Percentiles rank a stretch among this genome's conserved stretches.
Evolutionary conservation across 139 green algal genomes (phyloP).

Genomic region (Chlorella sp.): DNA sequence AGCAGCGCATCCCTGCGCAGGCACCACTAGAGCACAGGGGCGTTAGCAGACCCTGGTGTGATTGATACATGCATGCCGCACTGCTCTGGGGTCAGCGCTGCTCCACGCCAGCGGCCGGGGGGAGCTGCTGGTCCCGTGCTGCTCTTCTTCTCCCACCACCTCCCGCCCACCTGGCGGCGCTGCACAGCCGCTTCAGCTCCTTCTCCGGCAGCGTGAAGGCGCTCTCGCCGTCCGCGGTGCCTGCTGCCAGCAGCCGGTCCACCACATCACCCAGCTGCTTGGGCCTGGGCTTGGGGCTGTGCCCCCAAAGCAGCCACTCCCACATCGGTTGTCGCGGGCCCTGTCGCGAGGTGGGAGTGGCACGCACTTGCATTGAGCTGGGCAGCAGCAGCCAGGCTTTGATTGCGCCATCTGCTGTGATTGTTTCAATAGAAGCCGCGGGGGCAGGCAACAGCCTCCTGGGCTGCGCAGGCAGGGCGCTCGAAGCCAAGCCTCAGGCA

Average conservation of each 20-base stretch:
- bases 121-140: no score
- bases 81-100: neutral
- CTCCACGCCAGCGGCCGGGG: no score
- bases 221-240: neutral
- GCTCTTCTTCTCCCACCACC: neutral
- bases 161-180: neutral
- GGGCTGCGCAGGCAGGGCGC: no score
- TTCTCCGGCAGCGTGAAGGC: neutral
- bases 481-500: no score
- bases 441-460: no score
- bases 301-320: neutral
- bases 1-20: conserved; percentile 14
- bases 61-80: neutral
- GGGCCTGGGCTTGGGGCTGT: neutral
- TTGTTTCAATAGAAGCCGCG: no score
- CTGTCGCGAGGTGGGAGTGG: no score
- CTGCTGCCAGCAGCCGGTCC: neutral
- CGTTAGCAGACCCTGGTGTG: neutral
- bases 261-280: neutral
- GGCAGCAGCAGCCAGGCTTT: neutral
- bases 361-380: no score
- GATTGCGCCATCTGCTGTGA: no score
- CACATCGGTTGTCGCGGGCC: neutral
- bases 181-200: conserved; percentile 23
- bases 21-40: neutral